Evolutionary conservation across 352 stramenopile species (phyloP).

Genomic region (Phytophthora sp.): DNA sequence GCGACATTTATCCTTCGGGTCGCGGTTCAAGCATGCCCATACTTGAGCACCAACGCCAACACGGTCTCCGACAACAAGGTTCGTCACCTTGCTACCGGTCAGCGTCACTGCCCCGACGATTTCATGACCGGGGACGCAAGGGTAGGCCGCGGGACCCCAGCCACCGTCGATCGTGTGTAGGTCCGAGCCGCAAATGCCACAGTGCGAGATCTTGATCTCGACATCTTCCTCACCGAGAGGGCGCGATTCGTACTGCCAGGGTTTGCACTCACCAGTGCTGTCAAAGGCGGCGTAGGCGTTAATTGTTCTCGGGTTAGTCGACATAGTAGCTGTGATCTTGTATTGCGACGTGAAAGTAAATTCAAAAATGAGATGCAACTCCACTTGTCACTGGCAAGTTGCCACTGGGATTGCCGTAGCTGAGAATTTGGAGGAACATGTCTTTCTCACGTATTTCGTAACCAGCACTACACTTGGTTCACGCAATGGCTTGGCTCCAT

Average conservation of each 20-base stretch:
- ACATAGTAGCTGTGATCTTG: neutral
- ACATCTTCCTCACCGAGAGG: conserved; percentile 34
- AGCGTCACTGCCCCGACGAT: conserved; percentile 31
- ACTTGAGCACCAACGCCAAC: conserved; percentile 39
- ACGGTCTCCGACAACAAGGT: conserved; percentile 70
- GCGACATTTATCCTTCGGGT: conserved; percentile 59
- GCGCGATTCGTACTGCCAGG: conserved; percentile 41
- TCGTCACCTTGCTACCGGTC: conserved; percentile 48
- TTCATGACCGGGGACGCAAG: conserved; percentile 53
- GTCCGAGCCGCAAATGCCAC: conserved; percentile 33
- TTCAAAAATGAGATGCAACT: conserved; percentile 18
- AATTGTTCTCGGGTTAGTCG: conserved; percentile 28
- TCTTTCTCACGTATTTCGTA: no score
- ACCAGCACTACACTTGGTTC: no score
- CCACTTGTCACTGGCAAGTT: no score
- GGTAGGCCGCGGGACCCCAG: conserved; percentile 44
- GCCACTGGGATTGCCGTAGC: no score
- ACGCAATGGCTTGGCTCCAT: no score
- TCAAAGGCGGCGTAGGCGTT: conserved; percentile 49
- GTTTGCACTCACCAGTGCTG: conserved; percentile 30
- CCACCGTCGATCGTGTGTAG: conserved; percentile 51
- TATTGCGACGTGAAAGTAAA: conserved; percentile 5
- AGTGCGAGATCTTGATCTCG: conserved; percentile 30
- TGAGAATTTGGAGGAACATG: no score
- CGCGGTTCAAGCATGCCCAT: conserved; percentile 60